A percentile compares a stretch with the other conserved stretches of the same genome.
Evolutionary conservation across 371 early-diverging fungal genomes (phyloP).

Genomic region (Mucor piriformis): DNA sequence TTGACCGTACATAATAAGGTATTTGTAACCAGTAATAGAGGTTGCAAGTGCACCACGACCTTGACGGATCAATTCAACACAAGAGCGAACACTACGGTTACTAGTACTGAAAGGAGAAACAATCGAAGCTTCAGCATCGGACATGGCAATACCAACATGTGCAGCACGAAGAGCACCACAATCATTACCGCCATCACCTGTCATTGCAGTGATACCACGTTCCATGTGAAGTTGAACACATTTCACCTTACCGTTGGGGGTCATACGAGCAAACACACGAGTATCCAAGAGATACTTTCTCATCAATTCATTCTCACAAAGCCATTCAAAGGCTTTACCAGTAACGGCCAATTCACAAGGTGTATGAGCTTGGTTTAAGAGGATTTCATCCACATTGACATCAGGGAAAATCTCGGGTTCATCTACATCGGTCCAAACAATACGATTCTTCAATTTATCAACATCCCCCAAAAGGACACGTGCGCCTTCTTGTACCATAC

Average conservation of each 20-base stretch:
- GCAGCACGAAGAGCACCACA: constrained; percentile 92
- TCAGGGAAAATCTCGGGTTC: constrained; percentile 38
- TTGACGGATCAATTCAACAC: constrained; percentile 74
- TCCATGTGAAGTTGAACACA: constrained; percentile 80
- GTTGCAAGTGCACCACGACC: constrained; percentile 80
- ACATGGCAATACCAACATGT: constrained; percentile 90
- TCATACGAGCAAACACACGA: constrained; percentile 82
- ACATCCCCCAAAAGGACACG: constrained; percentile 58
- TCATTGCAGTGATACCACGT: constrained; percentile 81
- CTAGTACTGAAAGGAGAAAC: constrained; percentile 86
- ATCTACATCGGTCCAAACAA: constrained; percentile 62
- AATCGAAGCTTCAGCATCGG: constrained; percentile 84
- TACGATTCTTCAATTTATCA: constrained; percentile 23
- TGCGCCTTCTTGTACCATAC: constrained; percentile 56
- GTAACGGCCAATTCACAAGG: constrained; percentile 72
- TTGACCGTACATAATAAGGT: constrained; percentile 75
- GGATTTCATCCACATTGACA: constrained; percentile 38
- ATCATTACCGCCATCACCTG: constrained; percentile 98
- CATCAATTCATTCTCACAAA: constrained; percentile 47
- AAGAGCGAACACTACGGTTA: constrained; percentile 65
- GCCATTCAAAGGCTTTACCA: constrained; percentile 68
- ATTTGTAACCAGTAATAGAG: constrained; percentile 78
- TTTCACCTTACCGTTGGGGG: constrained; percentile 71
- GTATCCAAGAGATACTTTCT: constrained; percentile 55
- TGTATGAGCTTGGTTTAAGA: constrained; percentile 34